A percentile compares a stretch with the other conserved stretches of the same genome.
These are phyloP conservation scores for Ilex aquifolium DNA, from an alignment of 257 asterid genomes.

Conservation along the genomic window DNA sequence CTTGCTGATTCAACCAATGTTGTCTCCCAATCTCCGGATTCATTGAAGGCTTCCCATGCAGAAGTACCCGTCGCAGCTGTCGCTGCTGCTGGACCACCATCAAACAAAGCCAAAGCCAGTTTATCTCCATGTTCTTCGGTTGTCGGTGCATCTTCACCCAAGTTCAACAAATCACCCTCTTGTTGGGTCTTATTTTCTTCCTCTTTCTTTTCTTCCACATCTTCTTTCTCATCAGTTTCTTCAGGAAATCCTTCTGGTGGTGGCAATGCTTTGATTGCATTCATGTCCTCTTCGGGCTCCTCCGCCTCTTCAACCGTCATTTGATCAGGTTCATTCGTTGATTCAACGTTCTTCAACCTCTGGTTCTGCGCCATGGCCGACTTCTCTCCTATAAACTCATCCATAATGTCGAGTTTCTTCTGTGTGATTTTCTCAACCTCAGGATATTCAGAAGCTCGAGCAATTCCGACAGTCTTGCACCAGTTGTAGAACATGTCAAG, in stretches of 20 bases:
- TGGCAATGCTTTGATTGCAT: conserved; percentile 67
- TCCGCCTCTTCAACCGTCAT: conserved; percentile 10
- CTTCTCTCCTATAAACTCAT: conserved; percentile 64
- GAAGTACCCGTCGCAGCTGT: conserved; percentile 25
- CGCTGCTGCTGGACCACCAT: conserved; percentile 34
- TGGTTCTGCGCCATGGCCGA: conserved; percentile 30
- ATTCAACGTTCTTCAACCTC: conserved; percentile 19
- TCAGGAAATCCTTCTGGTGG: conserved; percentile 44
- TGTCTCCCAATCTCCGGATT: conserved; percentile 81
- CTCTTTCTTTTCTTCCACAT: conserved; percentile 6
- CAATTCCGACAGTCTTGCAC: conserved; percentile 60
- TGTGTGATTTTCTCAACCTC: conserved; percentile 70
- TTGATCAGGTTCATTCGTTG: conserved; percentile 16
- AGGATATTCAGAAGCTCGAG: conserved; percentile 72
- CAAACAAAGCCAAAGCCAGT: conserved; percentile 78
- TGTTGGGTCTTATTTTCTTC: conserved; percentile 24
- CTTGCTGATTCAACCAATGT: conserved; percentile 67
- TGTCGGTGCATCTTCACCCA: conserved; percentile 49
- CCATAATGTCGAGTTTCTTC: conserved; percentile 80
- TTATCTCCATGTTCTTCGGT: conserved; percentile 55
- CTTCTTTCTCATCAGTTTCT: conserved; percentile 11
- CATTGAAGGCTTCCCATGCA: conserved; percentile 86
- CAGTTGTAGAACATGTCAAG: conserved; percentile 67
- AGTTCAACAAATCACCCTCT: conserved; percentile 66
- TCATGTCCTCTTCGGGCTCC: conserved; percentile 56